These are phyloP conservation scores for Alternaria triticina DNA, from an alignment of 2,329 filamentous ascomycete genomes.

Conservation along the genomic window DNA sequence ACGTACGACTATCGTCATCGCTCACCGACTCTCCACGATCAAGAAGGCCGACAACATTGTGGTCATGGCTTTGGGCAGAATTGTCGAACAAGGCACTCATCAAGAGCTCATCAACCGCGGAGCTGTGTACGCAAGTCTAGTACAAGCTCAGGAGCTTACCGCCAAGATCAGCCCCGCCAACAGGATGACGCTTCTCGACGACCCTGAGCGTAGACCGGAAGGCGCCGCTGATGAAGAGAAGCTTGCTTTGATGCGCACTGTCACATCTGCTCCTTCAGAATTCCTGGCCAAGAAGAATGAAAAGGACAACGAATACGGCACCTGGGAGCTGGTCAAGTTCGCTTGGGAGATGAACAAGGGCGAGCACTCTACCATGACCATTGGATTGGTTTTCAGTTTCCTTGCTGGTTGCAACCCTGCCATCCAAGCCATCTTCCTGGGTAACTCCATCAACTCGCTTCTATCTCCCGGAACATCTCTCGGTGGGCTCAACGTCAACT, in stretches of 20 bases:
- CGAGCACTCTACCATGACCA: constrained; percentile 48
- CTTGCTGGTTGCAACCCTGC: constrained; percentile 45
- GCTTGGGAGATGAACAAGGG: constrained; percentile 41
- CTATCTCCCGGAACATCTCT: constrained; percentile 63
- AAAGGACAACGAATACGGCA: constrained; percentile 35
- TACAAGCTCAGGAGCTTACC: constrained; percentile 76
- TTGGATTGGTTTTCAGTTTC: constrained; percentile 50
- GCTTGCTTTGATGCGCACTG: constrained; percentile 34
- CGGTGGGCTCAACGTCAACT: constrained; percentile 70
- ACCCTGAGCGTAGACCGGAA: constrained; percentile 26
- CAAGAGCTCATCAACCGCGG: constrained; percentile 73
- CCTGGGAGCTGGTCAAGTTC: constrained; percentile 53
- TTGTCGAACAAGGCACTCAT: constrained; percentile 91
- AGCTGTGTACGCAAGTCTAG: constrained; percentile 81
- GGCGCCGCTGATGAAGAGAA: constrained; percentile 30
- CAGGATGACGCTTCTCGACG: constrained; percentile 26
- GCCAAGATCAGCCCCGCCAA: constrained; percentile 30
- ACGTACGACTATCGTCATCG: constrained; percentile 94
- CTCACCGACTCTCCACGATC: constrained; percentile 93
- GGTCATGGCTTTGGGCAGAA: constrained; percentile 83
- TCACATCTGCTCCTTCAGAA: constrained; percentile 63
- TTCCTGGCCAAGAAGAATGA: constrained; percentile 57
- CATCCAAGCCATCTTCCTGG: constrained; percentile 74
- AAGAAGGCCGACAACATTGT: constrained; percentile 95
- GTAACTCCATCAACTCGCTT: constrained; percentile 81